Evolutionary conservation across 306 rosid genomes (phyloP).

Genomic region (Hippophae gyantsensis): DNA sequence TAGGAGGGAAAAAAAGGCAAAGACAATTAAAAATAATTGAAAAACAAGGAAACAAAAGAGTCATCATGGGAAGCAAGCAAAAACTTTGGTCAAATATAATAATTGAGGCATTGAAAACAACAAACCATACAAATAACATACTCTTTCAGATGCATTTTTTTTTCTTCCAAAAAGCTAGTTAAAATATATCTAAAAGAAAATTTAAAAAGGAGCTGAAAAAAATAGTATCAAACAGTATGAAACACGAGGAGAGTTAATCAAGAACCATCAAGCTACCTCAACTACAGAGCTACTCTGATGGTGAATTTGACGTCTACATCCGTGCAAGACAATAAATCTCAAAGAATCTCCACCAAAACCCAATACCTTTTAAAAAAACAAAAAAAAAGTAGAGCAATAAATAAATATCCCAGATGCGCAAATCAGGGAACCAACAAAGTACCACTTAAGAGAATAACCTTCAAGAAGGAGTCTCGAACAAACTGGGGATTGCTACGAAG

Average conservation of each 20-base stretch:
- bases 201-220: background rate
- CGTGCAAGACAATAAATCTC: conserved; percentile 34
- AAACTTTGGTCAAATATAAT: too few species aligned
- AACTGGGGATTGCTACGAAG: conserved; percentile 14
- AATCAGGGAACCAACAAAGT: conserved; percentile 4
- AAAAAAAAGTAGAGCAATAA: background rate
- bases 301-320: conserved; percentile 55
- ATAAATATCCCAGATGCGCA: background rate
- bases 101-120: too few species aligned
- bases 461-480: conserved; percentile 23
- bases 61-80: too few species aligned
- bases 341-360: conserved; percentile 32
- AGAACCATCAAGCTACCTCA: conserved; percentile 41
- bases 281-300: conserved; percentile 65
- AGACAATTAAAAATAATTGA: background rate
- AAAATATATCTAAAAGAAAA: background rate
- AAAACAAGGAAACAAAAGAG: background rate
- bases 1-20: background rate
- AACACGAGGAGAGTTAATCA: conserved; percentile 4
- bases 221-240: background rate
- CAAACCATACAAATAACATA: background rate
- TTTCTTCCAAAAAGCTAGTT: background rate
- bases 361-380: conserved; percentile 38
- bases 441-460: conserved; percentile 19
- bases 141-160: background rate